Evolutionary conservation across 2,329 filamentous ascomycete genomes (phyloP).

Genomic region (Aureobasidium sp.): DNA sequence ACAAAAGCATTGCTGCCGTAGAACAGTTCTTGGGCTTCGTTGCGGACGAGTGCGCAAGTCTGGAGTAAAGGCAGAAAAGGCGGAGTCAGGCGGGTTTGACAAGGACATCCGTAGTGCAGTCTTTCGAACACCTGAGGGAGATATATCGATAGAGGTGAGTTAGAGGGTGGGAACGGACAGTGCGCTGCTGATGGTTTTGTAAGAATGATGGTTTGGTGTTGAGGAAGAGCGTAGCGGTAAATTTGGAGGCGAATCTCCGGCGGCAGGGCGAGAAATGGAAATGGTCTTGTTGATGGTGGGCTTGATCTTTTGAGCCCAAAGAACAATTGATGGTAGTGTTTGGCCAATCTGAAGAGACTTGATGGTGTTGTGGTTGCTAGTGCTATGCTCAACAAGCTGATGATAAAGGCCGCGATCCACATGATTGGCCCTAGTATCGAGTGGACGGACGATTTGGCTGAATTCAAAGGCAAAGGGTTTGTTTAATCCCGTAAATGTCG

Average conservation of each 20-base stretch:
- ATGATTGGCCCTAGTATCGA: too few relatives aligned
- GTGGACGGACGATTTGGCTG: too few relatives aligned
- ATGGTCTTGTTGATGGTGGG: background rate
- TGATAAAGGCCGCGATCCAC: background rate
- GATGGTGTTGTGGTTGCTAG: background rate
- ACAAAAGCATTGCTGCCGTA: constrained; percentile 8
- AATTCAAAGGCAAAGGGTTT: too few relatives aligned
- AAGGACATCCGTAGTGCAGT: background rate
- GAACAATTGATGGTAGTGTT: background rate
- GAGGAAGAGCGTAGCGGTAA: constrained; percentile 1
- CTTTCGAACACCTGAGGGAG: background rate
- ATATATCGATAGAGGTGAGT: background rate
- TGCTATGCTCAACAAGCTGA: constrained; percentile 7
- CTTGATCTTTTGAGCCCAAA: background rate
- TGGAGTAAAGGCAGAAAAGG: constrained; percentile 1
- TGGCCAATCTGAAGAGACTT: background rate
- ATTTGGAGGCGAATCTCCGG: constrained; percentile 5
- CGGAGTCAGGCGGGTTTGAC: background rate
- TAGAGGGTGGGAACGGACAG: background rate
- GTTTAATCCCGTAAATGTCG: background rate
- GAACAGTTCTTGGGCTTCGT: background rate
- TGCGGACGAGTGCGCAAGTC: background rate
- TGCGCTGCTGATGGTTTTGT: background rate
- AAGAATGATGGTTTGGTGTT: constrained; percentile 1
- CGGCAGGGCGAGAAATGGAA: background rate